Evolutionary conservation across 2,329 filamentous ascomycete species (phyloP), one percentile per base, ranked within the genome.

Genomic region (Cercospora zeina): DNA sequence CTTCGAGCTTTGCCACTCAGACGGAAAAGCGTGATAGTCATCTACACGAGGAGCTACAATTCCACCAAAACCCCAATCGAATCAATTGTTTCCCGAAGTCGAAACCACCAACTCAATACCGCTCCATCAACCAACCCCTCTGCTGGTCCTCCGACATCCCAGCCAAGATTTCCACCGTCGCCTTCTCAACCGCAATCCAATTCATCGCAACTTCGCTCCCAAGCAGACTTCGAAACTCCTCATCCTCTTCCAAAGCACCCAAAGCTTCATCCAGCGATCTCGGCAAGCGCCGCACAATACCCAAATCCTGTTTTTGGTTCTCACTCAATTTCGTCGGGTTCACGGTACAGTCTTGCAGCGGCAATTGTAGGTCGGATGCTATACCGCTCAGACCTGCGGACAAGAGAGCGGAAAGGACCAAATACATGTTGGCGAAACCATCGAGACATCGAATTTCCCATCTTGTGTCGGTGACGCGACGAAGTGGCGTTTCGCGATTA

Each of bases 381-480:
- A 90, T 67, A 0, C 89, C 89, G 1, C 80, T 64, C 0, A 83
- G 75, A 0, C 89, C 89, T 0, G 84, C 84, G 0, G 80, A 80
- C 0, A 91, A 70, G 0, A 91, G 71, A 0, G 85, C 86, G 0
- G 83, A 81, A 16, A 89, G 73, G 0, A 84, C 88, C 1, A 96
- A 75, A 71, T 95, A 96, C 58, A 87, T 84, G 71, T 96, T 96
- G 2, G 90, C 89, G 16, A 91, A 76, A 0, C 90, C 91, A 70
- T 96, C 91, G n/a, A 93, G 71, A 59, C 83, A 85, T 71, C 91
- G 88, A 21, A 96, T 69, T 75, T 96, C 91, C 88, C 90, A 65
- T 39, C 47, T 42, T 21, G 36, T 49, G 42, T 54, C 9, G 0
- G 55, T 51, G 4, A 91, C 83, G 72, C 88, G 87, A 11, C 90